Conservation (phyloP, 2,329 filamentous ascomycete genomes). For the Pseudocercospora vitis region DNA sequence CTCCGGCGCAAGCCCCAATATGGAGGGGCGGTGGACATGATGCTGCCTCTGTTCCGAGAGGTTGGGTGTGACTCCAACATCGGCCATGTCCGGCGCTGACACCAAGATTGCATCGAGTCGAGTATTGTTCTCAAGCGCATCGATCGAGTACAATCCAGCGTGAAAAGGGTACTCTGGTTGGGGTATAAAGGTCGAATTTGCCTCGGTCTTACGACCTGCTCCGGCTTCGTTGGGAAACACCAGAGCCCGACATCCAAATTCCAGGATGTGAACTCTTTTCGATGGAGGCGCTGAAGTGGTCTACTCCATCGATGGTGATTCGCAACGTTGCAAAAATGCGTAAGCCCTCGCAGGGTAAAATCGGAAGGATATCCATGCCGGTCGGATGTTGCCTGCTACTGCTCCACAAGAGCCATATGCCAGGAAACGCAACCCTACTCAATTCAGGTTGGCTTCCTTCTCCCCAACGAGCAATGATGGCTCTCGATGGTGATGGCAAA, state of each 20-base stretch:
- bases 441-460: constrained; percentile 2
- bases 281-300: not conserved
- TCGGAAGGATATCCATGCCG: not conserved
- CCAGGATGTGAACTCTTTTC: not conserved
- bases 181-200: not conserved
- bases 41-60: not conserved
- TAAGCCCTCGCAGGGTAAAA: not conserved
- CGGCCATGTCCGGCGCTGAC: not conserved
- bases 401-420: not conserved
- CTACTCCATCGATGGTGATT: not conserved
- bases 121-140: not conserved
- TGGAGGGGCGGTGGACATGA: not conserved
- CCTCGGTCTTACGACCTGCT: not conserved
- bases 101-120: not conserved
- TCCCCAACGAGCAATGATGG: not conserved
- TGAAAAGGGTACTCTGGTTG: not conserved
- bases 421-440: constrained; percentile 6
- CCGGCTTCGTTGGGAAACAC: not conserved
- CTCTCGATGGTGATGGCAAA: not conserved
- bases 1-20: not conserved
- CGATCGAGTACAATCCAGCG: constrained; percentile 2
- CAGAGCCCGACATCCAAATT: not conserved
- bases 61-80: not conserved
- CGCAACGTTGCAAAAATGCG: not conserved
- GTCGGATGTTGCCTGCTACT: not conserved